Conservation (phyloP, 768 basidiomycete species). For the Tricholoma bakamatsutake region DNA sequence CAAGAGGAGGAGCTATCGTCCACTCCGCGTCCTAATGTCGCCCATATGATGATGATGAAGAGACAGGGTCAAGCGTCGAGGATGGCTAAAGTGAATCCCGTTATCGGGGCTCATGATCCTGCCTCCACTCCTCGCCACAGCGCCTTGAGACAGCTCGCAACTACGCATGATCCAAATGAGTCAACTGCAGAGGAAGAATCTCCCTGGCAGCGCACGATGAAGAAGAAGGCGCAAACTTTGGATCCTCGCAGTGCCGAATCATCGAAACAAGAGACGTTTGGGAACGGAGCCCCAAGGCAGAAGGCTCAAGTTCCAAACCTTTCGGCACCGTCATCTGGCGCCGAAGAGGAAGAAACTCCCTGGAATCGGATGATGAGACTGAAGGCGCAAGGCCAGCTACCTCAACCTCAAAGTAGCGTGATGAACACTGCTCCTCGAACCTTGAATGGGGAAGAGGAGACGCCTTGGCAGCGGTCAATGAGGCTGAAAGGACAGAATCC, state of each 20-base stretch:
- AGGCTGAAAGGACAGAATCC: constrained; percentile 5
- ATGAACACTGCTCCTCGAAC: background rate
- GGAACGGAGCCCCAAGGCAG: background rate
- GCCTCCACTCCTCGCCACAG: constrained; percentile 4
- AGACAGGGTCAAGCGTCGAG: background rate
- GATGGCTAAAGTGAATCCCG: background rate
- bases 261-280: background rate
- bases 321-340: background rate
- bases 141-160: constrained; percentile 1
- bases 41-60: constrained; percentile 2
- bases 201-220: constrained; percentile 8
- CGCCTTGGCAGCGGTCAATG: constrained; percentile 4
- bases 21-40: constrained; percentile 1
- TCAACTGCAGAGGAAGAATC: constrained; percentile 1
- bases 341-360: constrained; percentile 3
- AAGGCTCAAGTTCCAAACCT: background rate
- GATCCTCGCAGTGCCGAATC: background rate
- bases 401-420: background rate
- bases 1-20: background rate
- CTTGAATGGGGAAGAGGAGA: background rate
- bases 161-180: background rate
- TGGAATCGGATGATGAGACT: constrained; percentile 7
- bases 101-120: background rate
- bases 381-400: background rate
- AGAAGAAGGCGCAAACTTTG: background rate